Evolutionary conservation across 108 stramenopile genomes (phyloP).

Genomic region (Nitzschia putrida): DNA sequence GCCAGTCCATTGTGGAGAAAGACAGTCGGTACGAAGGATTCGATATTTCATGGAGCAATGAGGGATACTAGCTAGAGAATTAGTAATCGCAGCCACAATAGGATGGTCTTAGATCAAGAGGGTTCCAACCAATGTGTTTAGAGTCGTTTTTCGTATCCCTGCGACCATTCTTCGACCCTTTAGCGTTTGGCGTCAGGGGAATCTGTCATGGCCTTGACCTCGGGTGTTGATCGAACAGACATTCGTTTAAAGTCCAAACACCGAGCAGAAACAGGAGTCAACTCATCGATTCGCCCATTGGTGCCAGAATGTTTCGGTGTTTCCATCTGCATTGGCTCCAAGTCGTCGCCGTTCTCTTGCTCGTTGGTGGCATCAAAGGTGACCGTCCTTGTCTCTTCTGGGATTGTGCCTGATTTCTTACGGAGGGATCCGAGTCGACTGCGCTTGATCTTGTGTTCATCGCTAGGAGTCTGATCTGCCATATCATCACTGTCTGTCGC

Average conservation of each 20-base stretch:
- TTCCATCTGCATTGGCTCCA: background rate
- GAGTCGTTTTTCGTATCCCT: background rate
- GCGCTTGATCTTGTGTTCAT: constrained; percentile 24
- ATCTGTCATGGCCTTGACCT: background rate
- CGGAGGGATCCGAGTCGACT: constrained; percentile 27
- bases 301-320: background rate
- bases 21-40: constrained; percentile 59
- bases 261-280: constrained; percentile 48
- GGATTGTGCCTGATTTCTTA: background rate
- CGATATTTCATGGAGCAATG: constrained; percentile 63
- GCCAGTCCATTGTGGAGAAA: constrained; percentile 54
- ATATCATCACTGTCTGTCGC: constrained; percentile 6
- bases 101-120: background rate
- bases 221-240: constrained; percentile 8
- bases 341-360: constrained; percentile 14
- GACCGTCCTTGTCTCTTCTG: constrained; percentile 13
- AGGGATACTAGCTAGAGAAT: constrained; percentile 54
- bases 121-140: background rate
- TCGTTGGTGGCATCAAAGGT: constrained; percentile 1
- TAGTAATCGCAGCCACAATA: background rate
- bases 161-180: background rate
- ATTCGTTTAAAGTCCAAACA: constrained; percentile 50
- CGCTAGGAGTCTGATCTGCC: constrained; percentile 21
- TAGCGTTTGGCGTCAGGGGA: background rate
- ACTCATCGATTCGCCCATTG: constrained; percentile 5